phyloP scores from a whole-genome alignment of 192 early-diverging fungal species.

The Backusella mclennaniae region DNA sequence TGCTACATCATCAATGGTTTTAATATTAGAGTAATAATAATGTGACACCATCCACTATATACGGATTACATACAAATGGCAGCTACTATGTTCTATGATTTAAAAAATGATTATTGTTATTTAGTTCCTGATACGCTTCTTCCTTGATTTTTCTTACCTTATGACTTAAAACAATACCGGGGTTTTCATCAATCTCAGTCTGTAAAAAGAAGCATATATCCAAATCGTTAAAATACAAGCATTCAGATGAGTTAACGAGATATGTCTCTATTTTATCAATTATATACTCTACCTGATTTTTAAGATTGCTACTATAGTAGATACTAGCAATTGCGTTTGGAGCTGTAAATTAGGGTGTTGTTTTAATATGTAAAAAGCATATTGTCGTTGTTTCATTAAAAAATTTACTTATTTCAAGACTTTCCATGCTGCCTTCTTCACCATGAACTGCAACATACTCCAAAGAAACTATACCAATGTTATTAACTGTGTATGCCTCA shows the following conservation, averaged over 20 bases:
- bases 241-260: too few species aligned
- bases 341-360: background rate
- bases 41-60: background rate
- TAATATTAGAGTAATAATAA: background rate
- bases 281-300: background rate
- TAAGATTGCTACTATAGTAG: constrained; percentile 7
- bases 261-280: background rate
- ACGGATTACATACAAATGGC: constrained; percentile 2
- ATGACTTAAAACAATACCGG: background rate
- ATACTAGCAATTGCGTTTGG: constrained; percentile 4
- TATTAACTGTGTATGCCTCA: background rate
- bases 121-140: background rate
- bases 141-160: background rate
- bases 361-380: background rate
- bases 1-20: constrained; percentile 19
- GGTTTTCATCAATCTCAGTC: background rate
- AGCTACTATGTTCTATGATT: background rate
- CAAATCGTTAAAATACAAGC: background rate
- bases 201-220: background rate
- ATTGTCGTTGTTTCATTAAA: background rate
- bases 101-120: background rate
- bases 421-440: background rate
- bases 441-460: constrained; percentile 8
- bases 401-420: background rate
- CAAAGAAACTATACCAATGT: background rate